Conservation (phyloP, 1,284 basidiomycete species). For the Puccinia horiana region DNA sequence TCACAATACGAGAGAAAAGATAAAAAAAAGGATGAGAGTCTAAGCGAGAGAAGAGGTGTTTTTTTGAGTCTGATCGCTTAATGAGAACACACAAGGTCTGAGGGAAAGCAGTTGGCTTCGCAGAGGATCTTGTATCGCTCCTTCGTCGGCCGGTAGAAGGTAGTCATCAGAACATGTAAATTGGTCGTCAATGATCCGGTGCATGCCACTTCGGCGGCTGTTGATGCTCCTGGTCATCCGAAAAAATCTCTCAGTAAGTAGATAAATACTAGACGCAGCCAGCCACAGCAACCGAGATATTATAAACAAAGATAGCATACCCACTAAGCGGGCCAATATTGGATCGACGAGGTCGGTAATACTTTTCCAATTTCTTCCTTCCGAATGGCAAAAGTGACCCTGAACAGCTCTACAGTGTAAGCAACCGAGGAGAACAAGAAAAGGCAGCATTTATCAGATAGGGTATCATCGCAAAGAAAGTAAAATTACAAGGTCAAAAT, state of each 20-base stretch:
- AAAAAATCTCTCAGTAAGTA: not conserved
- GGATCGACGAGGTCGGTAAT: conserved; percentile 74
- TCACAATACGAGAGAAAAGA: conserved; percentile 7
- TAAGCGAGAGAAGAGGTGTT: not conserved
- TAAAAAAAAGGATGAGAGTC: conserved; percentile 19
- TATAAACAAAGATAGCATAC: conserved; percentile 60
- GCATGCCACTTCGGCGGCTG: conserved; percentile 83
- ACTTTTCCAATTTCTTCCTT: conserved; percentile 78
- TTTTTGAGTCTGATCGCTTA: not conserved
- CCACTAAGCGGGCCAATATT: conserved; percentile 78
- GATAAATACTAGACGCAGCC: not conserved
- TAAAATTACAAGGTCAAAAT: no score
- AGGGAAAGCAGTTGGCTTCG: conserved; percentile 91
- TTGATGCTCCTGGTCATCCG: conserved; percentile 68
- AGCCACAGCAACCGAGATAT: no score
- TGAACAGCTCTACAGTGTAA: conserved; percentile 71
- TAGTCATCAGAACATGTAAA: conserved; percentile 87
- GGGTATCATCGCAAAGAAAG: no score
- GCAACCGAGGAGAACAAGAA: not conserved
- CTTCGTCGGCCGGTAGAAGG: conserved; percentile 86
- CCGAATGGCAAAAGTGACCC: conserved; percentile 87
- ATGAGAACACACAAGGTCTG: conserved; percentile 72
- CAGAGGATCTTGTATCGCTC: conserved; percentile 90
- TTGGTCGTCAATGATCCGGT: conserved; percentile 93
- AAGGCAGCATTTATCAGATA: no score